Evolutionary conservation across 169 alveolate genomes (phyloP), one percentile per base, ranked within the genome.

Genomic region (Plasmodium relictum): DNA sequence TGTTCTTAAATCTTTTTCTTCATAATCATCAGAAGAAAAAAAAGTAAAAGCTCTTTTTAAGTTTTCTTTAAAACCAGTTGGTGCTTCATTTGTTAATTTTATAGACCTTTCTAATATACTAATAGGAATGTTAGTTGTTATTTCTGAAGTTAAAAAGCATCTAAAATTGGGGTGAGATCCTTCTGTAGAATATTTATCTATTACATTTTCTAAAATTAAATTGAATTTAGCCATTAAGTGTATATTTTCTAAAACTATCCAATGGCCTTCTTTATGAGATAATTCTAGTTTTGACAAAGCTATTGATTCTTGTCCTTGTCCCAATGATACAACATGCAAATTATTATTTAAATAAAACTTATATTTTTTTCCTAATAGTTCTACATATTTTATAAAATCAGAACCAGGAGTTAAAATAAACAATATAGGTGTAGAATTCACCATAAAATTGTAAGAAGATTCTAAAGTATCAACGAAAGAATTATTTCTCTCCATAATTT

Each of bases 71-170:
- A 98, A 93, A 48, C 99, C 99, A 37, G 96, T 96, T 22, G 99
- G 99, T 31, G 99, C 99, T 87, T 98, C 99, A 92, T 98, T 97
- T n/a, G 99, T 98, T 88, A 98, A 90, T 89, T 98, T 98, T 91
- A 98, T 98, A 31, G 99, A 96, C 91, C 98, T 96, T 88, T 98
- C 99, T 58, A 98, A 93, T 62, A 98, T 96, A 73, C 99, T 98
- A 59, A 97, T 96, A 9, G 99, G 99, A 52, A 98, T 97, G 76
- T 96, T 96, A 65, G 93, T 92, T 58, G 97, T 95, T 10, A 98
- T 98, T 68, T 97, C 98, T 10, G 99, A 97, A 1, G 99, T 96
- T 65, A 98, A 94, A 96, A 95, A 97, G 44, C 97, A 96, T 69
- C 99, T 96, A 96, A 98, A 98, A 88, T 96, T 96, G 24, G 98